These are phyloP conservation scores for Boletus pseudo-olivaceus DNA, from an alignment of 768 basidiomycete genomes.

Conservation along the genomic window DNA sequence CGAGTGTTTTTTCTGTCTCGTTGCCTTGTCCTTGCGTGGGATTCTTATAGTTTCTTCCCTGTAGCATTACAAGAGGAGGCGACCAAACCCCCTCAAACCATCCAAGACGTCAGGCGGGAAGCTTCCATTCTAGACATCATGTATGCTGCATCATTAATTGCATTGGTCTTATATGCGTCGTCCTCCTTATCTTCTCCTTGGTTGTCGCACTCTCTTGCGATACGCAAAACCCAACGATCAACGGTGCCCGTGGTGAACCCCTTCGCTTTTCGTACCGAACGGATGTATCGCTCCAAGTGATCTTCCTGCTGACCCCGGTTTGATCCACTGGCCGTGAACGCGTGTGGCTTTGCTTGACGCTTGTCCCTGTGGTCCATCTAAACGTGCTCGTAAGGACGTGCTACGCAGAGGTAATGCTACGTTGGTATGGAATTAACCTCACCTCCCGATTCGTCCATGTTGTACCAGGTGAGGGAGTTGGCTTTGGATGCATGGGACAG, in stretches of 20 bases:
- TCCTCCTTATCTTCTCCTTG: not conserved
- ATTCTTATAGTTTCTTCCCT: not conserved
- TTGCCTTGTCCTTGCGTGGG: not conserved
- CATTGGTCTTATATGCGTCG: not conserved
- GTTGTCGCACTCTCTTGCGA: not conserved
- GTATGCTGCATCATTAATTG: conserved; percentile 5
- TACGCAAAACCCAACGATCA: not conserved
- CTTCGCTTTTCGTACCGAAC: not conserved
- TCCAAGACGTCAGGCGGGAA: conserved; percentile 46
- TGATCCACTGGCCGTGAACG: not conserved
- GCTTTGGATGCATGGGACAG: too few relatives aligned
- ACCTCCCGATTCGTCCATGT: not conserved
- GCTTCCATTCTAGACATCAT: conserved; percentile 52
- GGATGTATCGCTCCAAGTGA: not conserved
- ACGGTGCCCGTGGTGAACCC: not conserved
- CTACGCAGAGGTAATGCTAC: not conserved
- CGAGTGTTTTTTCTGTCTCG: conserved; percentile 31
- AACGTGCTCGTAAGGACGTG: not conserved
- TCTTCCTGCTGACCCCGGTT: not conserved
- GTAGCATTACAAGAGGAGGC: conserved; percentile 37
- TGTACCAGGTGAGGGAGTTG: not conserved
- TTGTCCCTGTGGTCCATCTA: not conserved
- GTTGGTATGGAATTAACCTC: not conserved
- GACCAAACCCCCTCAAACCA: conserved; percentile 58
- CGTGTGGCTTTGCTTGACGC: too few relatives aligned